A percentile compares a stretch with the other conserved stretches of the same genome.
These are phyloP conservation scores for Syncephalastrum monosporum DNA, from an alignment of 371 early-diverging fungal species.

Conservation along the genomic window DNA sequence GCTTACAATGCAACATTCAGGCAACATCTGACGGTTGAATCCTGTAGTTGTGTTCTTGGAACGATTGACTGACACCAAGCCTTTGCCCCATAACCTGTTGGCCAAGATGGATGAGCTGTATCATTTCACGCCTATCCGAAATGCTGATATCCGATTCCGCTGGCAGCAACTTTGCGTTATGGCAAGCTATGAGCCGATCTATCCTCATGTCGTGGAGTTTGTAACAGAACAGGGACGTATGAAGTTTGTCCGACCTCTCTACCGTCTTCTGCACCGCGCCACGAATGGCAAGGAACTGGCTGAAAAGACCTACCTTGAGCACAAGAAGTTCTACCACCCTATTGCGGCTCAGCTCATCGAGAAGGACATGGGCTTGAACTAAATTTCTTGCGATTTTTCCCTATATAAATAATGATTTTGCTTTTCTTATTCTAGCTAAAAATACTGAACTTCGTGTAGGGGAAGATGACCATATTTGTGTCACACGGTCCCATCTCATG, in stretches of 20 bases:
- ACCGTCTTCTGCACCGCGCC: slow-evolving; percentile 62
- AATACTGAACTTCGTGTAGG: too few species aligned
- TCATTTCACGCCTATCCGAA: slow-evolving; percentile 65
- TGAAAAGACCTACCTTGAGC: slow-evolving; percentile 71
- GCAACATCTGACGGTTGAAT: not conserved
- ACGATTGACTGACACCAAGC: slow-evolving; percentile 64
- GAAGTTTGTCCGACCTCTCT: slow-evolving; percentile 91
- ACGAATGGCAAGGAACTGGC: slow-evolving; percentile 77
- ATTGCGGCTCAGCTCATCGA: slow-evolving; percentile 83
- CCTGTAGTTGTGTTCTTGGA: slow-evolving; percentile 79
- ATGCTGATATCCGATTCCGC: slow-evolving; percentile 85
- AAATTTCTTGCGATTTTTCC: too few species aligned
- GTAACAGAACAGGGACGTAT: slow-evolving; percentile 89
- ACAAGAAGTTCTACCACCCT: slow-evolving; percentile 91
- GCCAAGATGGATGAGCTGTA: slow-evolving; percentile 76
- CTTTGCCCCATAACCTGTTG: slow-evolving; percentile 65
- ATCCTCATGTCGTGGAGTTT: slow-evolving; percentile 75
- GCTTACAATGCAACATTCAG: slow-evolving; percentile 1
- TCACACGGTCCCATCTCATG: too few species aligned
- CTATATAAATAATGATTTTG: too few species aligned
- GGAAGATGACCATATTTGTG: too few species aligned
- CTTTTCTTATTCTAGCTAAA: too few species aligned
- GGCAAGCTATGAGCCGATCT: slow-evolving; percentile 75
- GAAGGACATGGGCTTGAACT: slow-evolving; percentile 72
- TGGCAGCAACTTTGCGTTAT: slow-evolving; percentile 86